Evolutionary conservation across 495 filamentous ascomycete genomes (phyloP), one percentile per base, ranked within the genome.

Genomic region (Tetracladium marchalianum): DNA sequence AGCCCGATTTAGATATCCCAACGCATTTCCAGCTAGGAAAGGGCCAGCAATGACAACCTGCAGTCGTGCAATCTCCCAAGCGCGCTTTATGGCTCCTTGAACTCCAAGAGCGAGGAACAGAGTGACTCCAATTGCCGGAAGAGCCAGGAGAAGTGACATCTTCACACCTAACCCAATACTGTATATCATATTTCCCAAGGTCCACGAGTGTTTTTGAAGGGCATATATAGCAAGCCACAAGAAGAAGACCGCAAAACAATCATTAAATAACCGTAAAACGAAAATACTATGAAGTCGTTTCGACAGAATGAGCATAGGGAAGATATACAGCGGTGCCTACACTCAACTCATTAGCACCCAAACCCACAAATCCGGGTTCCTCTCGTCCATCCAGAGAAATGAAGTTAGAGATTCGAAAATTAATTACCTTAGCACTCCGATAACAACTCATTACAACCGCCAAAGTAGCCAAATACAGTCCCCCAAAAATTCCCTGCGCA

Each of bases 241-340:
- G 44, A 82, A 82, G 46, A 89, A 69, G 19, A 84, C 71, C 7
- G 90, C 87, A 54, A 93, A 83, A 46, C 87, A 82, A 70, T 98
- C 92, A 65, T 98, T 98, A 73, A 98, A 98, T 54, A 89, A 78
- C 13, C 92, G 81, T 45, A 98, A 73, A 47, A 98, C 63, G 60
- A 88, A 98, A 38, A 98, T 82, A 63, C 87, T 94, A 62, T 98
- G 92, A 22, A 97, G 69, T 6, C 92, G 76, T 60, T 96, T 97
- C 44, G 90, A 95, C 34, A 95, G 70, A 32, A 92, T 71, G 27
- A 98, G 78, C 17, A 97, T 72, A 2, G 87, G 87, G 47, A 95
- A 84, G 35, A 96, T 64, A 59, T 94, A 96, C 3, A 87, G 85
- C 5, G 92, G 92, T 24, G 80, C 87, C 83, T 86, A 49, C 40